Evolutionary conservation across 2,329 filamentous ascomycete species (phyloP), one percentile per base, ranked within the genome.

Genomic region (Hirsutella thompsonii): DNA sequence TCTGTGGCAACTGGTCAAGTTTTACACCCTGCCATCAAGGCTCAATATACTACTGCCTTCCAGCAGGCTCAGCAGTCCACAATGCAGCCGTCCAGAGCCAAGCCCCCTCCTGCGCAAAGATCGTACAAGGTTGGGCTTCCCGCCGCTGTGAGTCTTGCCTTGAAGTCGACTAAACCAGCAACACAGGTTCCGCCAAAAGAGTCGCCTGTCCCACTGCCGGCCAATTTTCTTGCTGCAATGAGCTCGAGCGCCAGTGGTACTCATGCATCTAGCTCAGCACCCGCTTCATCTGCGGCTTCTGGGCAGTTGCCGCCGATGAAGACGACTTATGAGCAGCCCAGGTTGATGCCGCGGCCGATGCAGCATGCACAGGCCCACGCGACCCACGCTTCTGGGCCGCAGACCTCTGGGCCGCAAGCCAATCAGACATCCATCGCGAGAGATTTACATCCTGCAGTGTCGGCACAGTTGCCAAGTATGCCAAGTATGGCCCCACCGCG

Each of bases 181-280:
- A 49, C 49, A 35, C 47, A 57, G 56, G 49, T 56, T 46, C 62
- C 62, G 19, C 48, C 56, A 13, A 67, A 66, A 47, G 54, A 67
- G 42, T 66, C 65, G 1, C 65, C 64, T 3, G 64, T 68, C 5
- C 65, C 65, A 10, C 47, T 68, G 9, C 65, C 65, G 1, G 59
- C 64, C 5, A 63, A 65, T 41, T 65, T 64, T 39, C 47, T 65
- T 37, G 62, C 63, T n/a, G 60, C 62, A 8, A 63, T 65, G 51
- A 55, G 50, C 38, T 57, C 59, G 9, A 42, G 54, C 8, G 44
- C 56, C 2, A 34, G 20, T 3, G 46, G 44, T 19, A 44, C 50
- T n/a, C 26, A 29, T 32, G 19, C 18, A 23, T n/a, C 32, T n/a
- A 30, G 23, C 16, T 23, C 35, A 8, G 32, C 5, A 18, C 32